These are phyloP conservation scores for Trichoderma atroviride DNA, from an alignment of 2,329 filamentous ascomycete species.

Conservation along the genomic window DNA sequence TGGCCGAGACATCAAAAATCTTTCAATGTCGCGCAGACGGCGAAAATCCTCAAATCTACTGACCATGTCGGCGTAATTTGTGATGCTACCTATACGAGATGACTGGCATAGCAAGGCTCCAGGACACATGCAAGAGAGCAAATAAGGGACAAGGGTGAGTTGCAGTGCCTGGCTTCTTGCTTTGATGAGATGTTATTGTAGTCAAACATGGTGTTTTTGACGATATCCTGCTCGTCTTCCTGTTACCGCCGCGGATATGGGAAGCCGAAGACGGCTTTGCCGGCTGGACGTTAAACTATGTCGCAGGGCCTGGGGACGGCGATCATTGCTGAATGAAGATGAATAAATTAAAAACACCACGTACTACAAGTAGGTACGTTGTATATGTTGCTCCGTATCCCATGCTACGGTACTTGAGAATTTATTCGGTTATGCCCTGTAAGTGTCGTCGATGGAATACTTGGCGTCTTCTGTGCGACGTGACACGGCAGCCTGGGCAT, in stretches of 20 bases:
- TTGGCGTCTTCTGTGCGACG: not conserved
- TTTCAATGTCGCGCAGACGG: not conserved
- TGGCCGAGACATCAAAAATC: not conserved
- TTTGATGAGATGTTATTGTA: not conserved
- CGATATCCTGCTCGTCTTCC: not conserved
- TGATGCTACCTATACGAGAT: not conserved
- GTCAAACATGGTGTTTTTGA: not conserved
- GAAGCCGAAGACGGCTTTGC: not conserved
- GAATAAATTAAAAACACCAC: not conserved
- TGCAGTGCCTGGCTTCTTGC: not conserved
- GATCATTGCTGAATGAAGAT: not conserved
- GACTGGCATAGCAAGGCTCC: not conserved
- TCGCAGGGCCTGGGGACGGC: not conserved
- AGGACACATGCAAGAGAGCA: not conserved
- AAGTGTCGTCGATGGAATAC: not conserved
- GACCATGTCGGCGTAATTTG: not conserved
- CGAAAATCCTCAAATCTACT: not conserved
- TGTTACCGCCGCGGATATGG: not conserved
- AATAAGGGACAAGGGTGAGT: not conserved
- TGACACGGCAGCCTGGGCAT: slow-evolving; percentile 9
- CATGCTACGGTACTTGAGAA: not conserved
- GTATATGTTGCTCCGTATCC: not conserved
- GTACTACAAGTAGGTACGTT: not conserved
- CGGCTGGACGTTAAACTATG: not conserved
- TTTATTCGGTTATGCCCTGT: not conserved